Percentiles rank a stretch among this genome's conserved stretches.
Conservation (phyloP, 2,329 filamentous ascomycete species). For the Pyricularia grisea region DNA sequence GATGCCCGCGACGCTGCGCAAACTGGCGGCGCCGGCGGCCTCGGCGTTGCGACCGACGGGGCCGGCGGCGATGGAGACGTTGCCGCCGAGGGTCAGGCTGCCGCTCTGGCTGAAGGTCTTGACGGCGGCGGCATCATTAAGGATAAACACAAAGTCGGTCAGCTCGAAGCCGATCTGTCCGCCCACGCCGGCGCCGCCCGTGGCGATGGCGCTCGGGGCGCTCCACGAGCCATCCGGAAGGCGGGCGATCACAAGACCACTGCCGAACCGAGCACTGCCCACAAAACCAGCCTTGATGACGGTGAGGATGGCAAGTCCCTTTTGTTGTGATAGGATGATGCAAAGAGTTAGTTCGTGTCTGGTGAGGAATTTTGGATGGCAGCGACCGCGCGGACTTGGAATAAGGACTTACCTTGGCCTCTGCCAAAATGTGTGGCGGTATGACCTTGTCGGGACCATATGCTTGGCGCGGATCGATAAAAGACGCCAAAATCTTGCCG, state of each 20-base stretch:
- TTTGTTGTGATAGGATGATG: not conserved
- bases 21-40: slow-evolving; percentile 84
- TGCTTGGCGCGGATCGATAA: slow-evolving; percentile 85
- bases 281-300: slow-evolving; percentile 84
- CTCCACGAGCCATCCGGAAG: slow-evolving; percentile 72
- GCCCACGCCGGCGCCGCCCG: slow-evolving; percentile 72
- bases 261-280: slow-evolving; percentile 72
- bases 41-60: slow-evolving; percentile 93
- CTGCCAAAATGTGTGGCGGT: slow-evolving; percentile 77
- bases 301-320: slow-evolving; percentile 76
- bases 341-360: not conserved
- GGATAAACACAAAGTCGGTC: slow-evolving; percentile 95
- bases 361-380: not conserved
- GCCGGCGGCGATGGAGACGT: slow-evolving; percentile 90
- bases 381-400: not conserved
- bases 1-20: slow-evolving; percentile 81
- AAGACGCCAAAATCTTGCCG: slow-evolving; percentile 88
- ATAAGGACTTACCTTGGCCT: slow-evolving; percentile 63
- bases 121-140: slow-evolving; percentile 84
- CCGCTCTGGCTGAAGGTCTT: slow-evolving; percentile 90
- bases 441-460: slow-evolving; percentile 98
- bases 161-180: slow-evolving; percentile 83
- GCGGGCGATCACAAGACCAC: slow-evolving; percentile 71
- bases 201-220: slow-evolving; percentile 72
- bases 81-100: slow-evolving; percentile 86